These are phyloP conservation scores for Paraphaeosphaeria minitans DNA, from an alignment of 2,329 filamentous ascomycete genomes.

Conservation along the genomic window DNA sequence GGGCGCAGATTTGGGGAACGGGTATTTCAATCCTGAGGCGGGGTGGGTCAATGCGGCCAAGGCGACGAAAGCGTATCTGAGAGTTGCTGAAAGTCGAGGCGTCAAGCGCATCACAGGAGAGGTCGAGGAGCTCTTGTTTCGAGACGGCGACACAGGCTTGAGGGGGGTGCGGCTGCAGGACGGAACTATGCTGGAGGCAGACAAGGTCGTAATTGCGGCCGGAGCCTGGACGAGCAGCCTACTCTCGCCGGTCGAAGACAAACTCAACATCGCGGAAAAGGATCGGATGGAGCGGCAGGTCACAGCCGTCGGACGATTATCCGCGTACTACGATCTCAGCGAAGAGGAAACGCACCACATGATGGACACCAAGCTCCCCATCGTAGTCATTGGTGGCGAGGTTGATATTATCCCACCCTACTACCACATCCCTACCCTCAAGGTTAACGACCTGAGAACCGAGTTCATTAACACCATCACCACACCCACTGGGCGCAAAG, in stretches of 20 bases:
- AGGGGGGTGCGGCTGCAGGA: neutral
- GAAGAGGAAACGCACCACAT: neutral
- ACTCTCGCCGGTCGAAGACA: neutral
- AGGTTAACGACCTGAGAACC: conserved; percentile 1
- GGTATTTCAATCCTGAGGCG: neutral
- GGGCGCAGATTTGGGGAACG: neutral
- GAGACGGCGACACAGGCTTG: neutral
- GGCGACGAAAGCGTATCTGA: neutral
- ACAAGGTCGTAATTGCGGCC: neutral
- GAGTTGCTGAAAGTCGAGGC: neutral
- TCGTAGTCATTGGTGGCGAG: neutral
- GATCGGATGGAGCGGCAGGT: neutral
- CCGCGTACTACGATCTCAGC: neutral
- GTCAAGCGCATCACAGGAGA: neutral
- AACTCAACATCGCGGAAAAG: neutral
- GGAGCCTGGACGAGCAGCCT: neutral
- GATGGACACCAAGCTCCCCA: neutral
- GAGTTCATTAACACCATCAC: neutral
- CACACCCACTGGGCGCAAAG: neutral
- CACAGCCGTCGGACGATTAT: neutral
- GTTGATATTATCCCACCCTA: neutral
- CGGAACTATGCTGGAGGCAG: neutral
- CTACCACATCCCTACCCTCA: neutral
- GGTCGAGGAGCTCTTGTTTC: neutral
- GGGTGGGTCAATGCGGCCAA: neutral